Evolutionary conservation across 305 asterid genomes (phyloP), one percentile per base, ranked within the genome.

Genomic region (Plantago lanceolata): DNA sequence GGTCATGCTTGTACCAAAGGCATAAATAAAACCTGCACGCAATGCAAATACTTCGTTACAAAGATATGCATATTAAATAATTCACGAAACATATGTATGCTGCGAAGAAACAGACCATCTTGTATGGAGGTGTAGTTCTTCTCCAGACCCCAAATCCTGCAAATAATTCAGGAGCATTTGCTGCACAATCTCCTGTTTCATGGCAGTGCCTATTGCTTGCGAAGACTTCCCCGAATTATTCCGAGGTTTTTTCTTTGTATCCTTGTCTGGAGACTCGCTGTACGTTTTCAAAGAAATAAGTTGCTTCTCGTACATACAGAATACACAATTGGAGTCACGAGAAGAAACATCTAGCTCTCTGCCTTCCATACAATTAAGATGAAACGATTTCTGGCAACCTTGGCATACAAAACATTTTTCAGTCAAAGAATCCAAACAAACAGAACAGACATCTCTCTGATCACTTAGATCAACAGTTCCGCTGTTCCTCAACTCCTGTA

Each of bases 1-100:
- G 88, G 73, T 90, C 99, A 70, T 94, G 96, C 78, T 94, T 94
- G 77, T 84, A 85, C 99, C 99, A 94, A 49, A 90, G 84, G 78
- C 97, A 94, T 68, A 90, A 89, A 82, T 94, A 90, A 81, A 90
- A 94, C 99, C 99, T 94, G 87, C 85, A 88, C 14, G 68, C 67
- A 19, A 64, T 16, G 68, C 67, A 19, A 64, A 65, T 28, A 76
- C 57, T 24, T 59, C 51, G 44, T 48, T 24, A 58, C 29, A 65
- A 62, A 51, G 58, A 69, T 64, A 71, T 52, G 68, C 55, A 58
- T 28, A 48, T 19, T 35, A 64, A 77, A 61, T 67, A 50, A 43
- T 71, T 48, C 52, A 67, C 44, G 45, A 72, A 26, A 49, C 48
- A 65, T 71, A 45, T n/a, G 56, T 47, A 67, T 51, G 19, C 26